These are phyloP conservation scores for Sporothrix luriei DNA, from an alignment of 2,329 filamentous ascomycete genomes.

Conservation along the genomic window DNA sequence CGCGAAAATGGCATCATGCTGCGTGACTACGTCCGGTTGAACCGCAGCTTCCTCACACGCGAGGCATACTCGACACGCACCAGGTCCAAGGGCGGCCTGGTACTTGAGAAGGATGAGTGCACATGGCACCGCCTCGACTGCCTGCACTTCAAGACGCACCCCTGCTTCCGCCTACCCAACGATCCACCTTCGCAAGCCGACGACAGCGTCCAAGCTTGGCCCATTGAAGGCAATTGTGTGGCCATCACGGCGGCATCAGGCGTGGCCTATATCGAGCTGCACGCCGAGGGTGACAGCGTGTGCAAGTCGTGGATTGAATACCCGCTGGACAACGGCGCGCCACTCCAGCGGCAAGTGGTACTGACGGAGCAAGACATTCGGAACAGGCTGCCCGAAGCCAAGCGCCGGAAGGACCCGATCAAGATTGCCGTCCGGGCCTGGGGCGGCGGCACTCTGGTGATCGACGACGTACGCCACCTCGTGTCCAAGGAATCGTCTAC, in stretches of 20 bases:
- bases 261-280: constrained; percentile 83
- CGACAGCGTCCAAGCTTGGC: constrained; percentile 81
- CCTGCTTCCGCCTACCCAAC: constrained; percentile 81
- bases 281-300: constrained; percentile 73
- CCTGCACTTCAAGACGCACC: constrained; percentile 85
- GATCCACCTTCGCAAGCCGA: constrained; percentile 67
- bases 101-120: constrained; percentile 79
- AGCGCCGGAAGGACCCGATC: constrained; percentile 65
- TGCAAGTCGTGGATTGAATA: constrained; percentile 85
- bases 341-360: constrained; percentile 69
- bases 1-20: constrained; percentile 92
- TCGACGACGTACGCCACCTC: constrained; percentile 75
- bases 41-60: constrained; percentile 76
- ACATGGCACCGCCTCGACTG: constrained; percentile 88
- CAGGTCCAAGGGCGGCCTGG: constrained; percentile 76
- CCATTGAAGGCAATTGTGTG: constrained; percentile 74
- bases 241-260: constrained; percentile 79
- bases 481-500: constrained; percentile 71
- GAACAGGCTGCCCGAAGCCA: constrained; percentile 68
- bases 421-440: constrained; percentile 75
- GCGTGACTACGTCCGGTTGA: constrained; percentile 80
- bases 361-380: constrained; percentile 77
- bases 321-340: constrained; percentile 58
- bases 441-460: constrained; percentile 70
- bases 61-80: constrained; percentile 88